A percentile compares a stretch with the other conserved stretches of the same genome.
Evolutionary conservation across 2,329 filamentous ascomycete species (phyloP).

Genomic region (Arthrobotrys sphaeroides): DNA sequence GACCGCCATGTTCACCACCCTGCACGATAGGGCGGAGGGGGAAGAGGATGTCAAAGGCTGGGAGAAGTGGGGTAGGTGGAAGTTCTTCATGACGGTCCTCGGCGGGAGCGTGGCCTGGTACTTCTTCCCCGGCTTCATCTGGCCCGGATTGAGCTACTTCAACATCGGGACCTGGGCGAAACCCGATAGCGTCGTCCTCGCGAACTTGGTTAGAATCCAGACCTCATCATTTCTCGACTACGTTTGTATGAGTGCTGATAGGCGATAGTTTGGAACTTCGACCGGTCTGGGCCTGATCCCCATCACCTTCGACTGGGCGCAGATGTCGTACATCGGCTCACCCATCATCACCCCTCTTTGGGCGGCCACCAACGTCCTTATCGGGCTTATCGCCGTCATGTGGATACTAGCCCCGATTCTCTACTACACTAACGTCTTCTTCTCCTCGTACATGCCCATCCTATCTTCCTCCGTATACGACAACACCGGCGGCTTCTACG

Average conservation of each 20-base stretch:
- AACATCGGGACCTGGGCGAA: constrained; percentile 89
- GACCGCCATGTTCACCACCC: constrained; percentile 85
- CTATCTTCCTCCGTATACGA: constrained; percentile 86
- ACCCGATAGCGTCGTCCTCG: constrained; percentile 83
- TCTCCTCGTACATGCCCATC: constrained; percentile 85
- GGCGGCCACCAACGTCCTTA: constrained; percentile 85
- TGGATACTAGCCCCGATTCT: constrained; percentile 82
- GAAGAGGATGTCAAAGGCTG: constrained; percentile 81
- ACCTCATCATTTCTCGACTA: neutral
- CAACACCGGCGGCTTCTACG: constrained; percentile 80
- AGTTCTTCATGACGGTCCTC: constrained; percentile 71
- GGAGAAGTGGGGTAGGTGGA: constrained; percentile 77
- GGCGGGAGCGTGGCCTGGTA: constrained; percentile 76
- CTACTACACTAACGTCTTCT: constrained; percentile 82
- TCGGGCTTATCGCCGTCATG: constrained; percentile 81
- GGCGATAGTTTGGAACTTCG: constrained; percentile 74
- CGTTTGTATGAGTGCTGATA: neutral
- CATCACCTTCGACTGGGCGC: constrained; percentile 89
- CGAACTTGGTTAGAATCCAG: constrained; percentile 70
- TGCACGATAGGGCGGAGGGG: constrained; percentile 72
- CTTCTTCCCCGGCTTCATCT: constrained; percentile 81
- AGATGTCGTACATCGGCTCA: constrained; percentile 86
- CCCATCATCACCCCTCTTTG: constrained; percentile 85
- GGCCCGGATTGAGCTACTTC: constrained; percentile 88
- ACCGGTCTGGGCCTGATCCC: constrained; percentile 86